Evolutionary conservation across 2,329 filamentous ascomycete genomes (phyloP).

Genomic region (Grosmannia clavigera): DNA sequence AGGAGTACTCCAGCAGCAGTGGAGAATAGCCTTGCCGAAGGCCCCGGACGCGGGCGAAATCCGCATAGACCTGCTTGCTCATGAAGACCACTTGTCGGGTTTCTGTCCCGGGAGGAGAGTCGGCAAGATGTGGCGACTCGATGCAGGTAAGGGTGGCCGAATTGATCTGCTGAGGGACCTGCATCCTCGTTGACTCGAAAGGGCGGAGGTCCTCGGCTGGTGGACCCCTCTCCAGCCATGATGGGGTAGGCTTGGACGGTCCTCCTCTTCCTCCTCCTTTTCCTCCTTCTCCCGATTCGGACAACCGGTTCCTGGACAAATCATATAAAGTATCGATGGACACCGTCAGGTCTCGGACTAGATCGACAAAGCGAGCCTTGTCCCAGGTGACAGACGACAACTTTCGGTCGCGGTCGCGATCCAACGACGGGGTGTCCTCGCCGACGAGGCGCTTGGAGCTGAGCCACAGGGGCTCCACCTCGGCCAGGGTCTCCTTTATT

Average conservation of each 20-base stretch:
- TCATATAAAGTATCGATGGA: conserved; percentile 74
- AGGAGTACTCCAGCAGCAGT: conserved; percentile 59
- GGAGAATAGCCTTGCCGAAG: conserved; percentile 36
- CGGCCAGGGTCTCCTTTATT: conserved; percentile 67
- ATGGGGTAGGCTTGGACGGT: conserved; percentile 18
- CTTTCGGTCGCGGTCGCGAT: conserved; percentile 33
- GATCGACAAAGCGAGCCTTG: conserved; percentile 60
- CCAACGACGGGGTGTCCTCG: neutral
- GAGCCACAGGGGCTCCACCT: conserved; percentile 61
- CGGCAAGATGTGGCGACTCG: conserved; percentile 14
- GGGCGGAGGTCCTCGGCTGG: conserved; percentile 33
- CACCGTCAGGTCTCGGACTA: conserved; percentile 60
- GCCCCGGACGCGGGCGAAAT: conserved; percentile 27
- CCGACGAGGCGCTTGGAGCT: conserved; percentile 37
- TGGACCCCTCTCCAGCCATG: conserved; percentile 18
- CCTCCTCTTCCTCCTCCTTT: conserved; percentile 8
- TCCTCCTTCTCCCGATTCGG: conserved; percentile 11
- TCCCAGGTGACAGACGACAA: conserved; percentile 50
- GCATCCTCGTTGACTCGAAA: conserved; percentile 49
- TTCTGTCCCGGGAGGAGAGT: conserved; percentile 14
- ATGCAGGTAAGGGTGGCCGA: conserved; percentile 36
- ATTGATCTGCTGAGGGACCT: conserved; percentile 48
- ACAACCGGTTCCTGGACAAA: conserved; percentile 52
- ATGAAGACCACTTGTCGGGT: conserved; percentile 36
- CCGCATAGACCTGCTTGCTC: conserved; percentile 38